phyloP scores from a whole-genome alignment of 108 stramenopile species.

The Stephanodiscus minutulus region DNA sequence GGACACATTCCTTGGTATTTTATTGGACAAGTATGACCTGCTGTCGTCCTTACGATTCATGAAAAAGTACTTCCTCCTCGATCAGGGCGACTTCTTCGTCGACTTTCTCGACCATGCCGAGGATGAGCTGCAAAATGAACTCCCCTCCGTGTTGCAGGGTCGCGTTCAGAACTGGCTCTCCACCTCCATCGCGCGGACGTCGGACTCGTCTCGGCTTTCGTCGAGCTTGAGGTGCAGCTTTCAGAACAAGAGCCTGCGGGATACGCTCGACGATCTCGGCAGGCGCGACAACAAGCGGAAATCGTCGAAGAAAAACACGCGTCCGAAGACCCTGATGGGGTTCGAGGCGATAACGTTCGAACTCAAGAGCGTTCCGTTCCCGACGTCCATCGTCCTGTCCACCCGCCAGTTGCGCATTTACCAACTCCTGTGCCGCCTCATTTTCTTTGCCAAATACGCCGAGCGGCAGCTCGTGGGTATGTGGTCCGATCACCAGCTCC shows the following conservation, averaged over 20 bases:
- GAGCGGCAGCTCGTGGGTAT: slow-evolving; percentile 90
- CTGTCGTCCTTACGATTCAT: slow-evolving; percentile 77
- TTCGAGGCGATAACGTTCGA: slow-evolving; percentile 91
- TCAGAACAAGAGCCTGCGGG: slow-evolving; percentile 59
- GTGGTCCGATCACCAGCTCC: slow-evolving; percentile 92
- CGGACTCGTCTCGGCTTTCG: slow-evolving; percentile 41
- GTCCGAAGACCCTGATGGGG: slow-evolving; percentile 73
- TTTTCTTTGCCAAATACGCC: slow-evolving; percentile 98
- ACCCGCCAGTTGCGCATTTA: slow-evolving; percentile 81
- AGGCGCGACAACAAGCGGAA: slow-evolving; percentile 38
- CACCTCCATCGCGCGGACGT: slow-evolving; percentile 49
- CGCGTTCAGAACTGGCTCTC: slow-evolving; percentile 86
- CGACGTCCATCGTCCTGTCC: slow-evolving; percentile 89
- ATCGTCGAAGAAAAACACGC: slow-evolving; percentile 47
- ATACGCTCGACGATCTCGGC: slow-evolving; percentile 62
- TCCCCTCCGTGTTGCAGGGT: slow-evolving; percentile 62
- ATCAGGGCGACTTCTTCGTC: slow-evolving; percentile 97
- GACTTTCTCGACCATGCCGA: slow-evolving; percentile 94
- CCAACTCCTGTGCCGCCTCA: slow-evolving; percentile 94
- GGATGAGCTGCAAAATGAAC: slow-evolving; percentile 72
- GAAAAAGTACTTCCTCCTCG: slow-evolving; percentile 96
- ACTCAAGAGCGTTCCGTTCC: slow-evolving; percentile 84
- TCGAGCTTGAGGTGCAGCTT: slow-evolving; percentile 60
- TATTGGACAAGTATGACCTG: slow-evolving; percentile 66
- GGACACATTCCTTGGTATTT: slow-evolving; percentile 62